Percentiles rank a stretch among this genome's conserved stretches.
Conservation (phyloP, 2,329 filamentous ascomycete genomes). For the Clarireedia monteithiana region DNA sequence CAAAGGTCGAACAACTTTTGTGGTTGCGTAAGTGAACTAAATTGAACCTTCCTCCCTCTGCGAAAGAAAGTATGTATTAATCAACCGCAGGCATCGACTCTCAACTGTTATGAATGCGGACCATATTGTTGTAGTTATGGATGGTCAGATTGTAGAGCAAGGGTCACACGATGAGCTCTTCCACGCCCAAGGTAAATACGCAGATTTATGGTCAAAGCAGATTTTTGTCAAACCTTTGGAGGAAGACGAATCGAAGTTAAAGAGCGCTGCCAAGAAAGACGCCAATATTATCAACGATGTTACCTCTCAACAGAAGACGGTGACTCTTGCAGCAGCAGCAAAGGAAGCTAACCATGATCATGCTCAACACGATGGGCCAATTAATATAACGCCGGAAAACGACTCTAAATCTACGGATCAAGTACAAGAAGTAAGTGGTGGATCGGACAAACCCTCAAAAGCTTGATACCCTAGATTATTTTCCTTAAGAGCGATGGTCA, state of each 20-base stretch:
- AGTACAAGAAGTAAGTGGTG: conserved; percentile 21
- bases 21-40: conserved; percentile 26
- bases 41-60: not conserved
- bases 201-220: conserved; percentile 44
- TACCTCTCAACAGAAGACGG: conserved; percentile 12
- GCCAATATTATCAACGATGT: conserved; percentile 27
- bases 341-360: conserved; percentile 10
- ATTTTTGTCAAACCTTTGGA: conserved; percentile 24
- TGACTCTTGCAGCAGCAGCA: conserved; percentile 15
- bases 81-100: conserved; percentile 34
- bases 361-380: conserved; percentile 3
- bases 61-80: conserved; percentile 8
- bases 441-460: conserved; percentile 5
- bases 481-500: not conserved
- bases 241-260: conserved; percentile 17
- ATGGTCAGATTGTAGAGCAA: conserved; percentile 42
- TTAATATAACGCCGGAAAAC: not conserved
- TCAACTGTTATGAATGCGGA: conserved; percentile 48
- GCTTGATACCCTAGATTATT: not conserved
- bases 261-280: conserved; percentile 22
- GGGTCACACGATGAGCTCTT: conserved; percentile 44
- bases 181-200: conserved; percentile 40
- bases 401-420: not conserved
- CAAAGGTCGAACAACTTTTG: conserved; percentile 40
- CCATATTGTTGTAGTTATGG: conserved; percentile 44